phyloP scores from a whole-genome alignment of 805 yeast genomes.

The Saccharomycopsis synnaedendra region DNA sequence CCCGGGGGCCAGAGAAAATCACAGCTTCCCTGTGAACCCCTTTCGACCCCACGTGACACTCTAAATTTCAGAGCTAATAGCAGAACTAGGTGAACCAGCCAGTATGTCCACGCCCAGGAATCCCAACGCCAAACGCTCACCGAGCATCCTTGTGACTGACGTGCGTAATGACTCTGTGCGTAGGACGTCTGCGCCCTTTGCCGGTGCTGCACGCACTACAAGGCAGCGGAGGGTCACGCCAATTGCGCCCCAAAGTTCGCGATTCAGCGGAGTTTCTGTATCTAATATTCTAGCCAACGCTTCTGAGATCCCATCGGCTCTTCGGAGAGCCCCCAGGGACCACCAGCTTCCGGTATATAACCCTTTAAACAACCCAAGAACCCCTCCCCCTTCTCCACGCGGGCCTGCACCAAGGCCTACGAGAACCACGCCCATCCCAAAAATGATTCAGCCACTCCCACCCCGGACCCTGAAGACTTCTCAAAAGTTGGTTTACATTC shows the following conservation, averaged over 20 bases:
- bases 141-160: slow-evolving; percentile 89
- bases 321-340: slow-evolving; percentile 26
- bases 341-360: not conserved
- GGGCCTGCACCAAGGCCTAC: not conserved
- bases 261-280: slow-evolving; percentile 70
- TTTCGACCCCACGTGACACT: no score
- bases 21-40: no score
- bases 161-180: slow-evolving; percentile 46
- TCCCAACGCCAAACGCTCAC: slow-evolving; percentile 78
- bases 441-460: slow-evolving; percentile 44
- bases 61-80: no score
- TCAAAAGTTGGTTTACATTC: slow-evolving; percentile 78
- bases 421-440: slow-evolving; percentile 23
- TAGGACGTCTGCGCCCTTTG: slow-evolving; percentile 61
- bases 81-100: not conserved
- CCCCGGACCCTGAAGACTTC: slow-evolving; percentile 77
- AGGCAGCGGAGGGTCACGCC: slow-evolving; percentile 18
- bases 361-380: not conserved
- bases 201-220: slow-evolving; percentile 39
- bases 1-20: no score
- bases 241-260: slow-evolving; percentile 18
- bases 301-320: slow-evolving; percentile 84
- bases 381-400: not conserved
- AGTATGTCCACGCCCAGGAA: slow-evolving; percentile 18
- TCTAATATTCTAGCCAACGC: slow-evolving; percentile 67